Conservation (phyloP, 1,284 basidiomycete genomes). For the Cryptococcus sp. region DNA sequence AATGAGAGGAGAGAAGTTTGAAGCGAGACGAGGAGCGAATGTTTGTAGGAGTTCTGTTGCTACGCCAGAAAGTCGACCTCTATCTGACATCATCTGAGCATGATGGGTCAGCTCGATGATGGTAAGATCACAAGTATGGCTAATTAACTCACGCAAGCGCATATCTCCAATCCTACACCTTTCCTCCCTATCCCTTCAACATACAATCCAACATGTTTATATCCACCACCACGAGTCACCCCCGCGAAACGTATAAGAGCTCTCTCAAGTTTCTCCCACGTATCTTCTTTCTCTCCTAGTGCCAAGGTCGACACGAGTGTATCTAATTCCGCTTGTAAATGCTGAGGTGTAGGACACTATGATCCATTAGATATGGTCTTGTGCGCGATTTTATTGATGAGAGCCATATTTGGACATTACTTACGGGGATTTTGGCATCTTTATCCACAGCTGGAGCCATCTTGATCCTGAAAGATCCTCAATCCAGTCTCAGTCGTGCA, state of each 20-base stretch:
- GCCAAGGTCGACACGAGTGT: constrained; percentile 31
- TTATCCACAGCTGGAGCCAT: constrained; percentile 21
- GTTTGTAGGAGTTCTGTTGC: constrained; percentile 50
- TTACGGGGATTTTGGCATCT: constrained; percentile 40
- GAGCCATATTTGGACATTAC: constrained; percentile 1
- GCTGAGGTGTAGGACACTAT: constrained; percentile 42
- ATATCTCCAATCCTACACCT: constrained; percentile 40
- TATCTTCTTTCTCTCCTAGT: constrained; percentile 46
- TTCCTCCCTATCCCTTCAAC: constrained; percentile 42
- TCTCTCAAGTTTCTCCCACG: constrained; percentile 47
- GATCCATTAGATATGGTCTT: neutral
- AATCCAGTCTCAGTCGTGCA: too few species aligned
- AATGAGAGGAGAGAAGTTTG: constrained; percentile 46
- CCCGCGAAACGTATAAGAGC: constrained; percentile 44
- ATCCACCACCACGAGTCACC: constrained; percentile 45
- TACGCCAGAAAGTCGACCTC: constrained; percentile 50
- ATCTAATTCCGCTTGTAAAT: constrained; percentile 41
- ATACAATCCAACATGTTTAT: constrained; percentile 40
- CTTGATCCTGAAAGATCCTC: too few species aligned
- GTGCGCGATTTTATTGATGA: too few species aligned
- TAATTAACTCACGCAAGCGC: constrained; percentile 40
- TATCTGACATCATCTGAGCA: constrained; percentile 49
- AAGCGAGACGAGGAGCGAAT: constrained; percentile 48
- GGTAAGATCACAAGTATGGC: neutral
- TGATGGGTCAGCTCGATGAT: neutral